Evolutionary conservation across 192 early-diverging fungal genomes (phyloP).

Genomic region (Phlyctochytrium arcticum): DNA sequence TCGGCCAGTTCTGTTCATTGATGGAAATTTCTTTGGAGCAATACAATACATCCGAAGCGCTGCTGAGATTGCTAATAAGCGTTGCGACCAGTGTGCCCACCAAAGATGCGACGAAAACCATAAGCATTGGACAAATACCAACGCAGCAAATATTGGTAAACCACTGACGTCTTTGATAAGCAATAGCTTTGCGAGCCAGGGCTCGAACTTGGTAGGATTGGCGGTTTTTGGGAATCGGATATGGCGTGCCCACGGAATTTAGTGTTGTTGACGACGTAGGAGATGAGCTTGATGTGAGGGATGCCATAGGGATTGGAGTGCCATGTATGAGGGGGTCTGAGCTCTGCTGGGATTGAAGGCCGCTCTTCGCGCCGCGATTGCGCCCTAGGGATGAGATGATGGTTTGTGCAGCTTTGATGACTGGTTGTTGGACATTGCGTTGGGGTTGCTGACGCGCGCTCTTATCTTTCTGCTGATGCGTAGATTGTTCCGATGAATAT

Average conservation of each 20-base stretch:
- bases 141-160: slow-evolving; percentile 73
- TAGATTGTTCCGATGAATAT: too few relatives aligned
- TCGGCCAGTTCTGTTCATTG: slow-evolving; percentile 24
- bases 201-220: slow-evolving; percentile 34
- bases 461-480: too few relatives aligned
- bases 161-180: slow-evolving; percentile 65
- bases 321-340: background rate
- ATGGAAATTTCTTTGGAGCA: slow-evolving; percentile 20
- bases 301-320: background rate
- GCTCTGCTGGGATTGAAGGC: too few relatives aligned
- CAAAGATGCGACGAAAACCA: slow-evolving; percentile 58
- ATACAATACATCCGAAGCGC: slow-evolving; percentile 32
- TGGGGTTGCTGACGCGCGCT: too few relatives aligned
- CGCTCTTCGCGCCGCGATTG: too few relatives aligned
- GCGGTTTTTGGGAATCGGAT: background rate
- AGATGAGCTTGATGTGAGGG: background rate
- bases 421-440: too few relatives aligned
- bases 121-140: slow-evolving; percentile 57
- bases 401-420: too few relatives aligned
- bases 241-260: background rate
- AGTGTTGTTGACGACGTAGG: background rate
- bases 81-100: slow-evolving; percentile 51
- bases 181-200: slow-evolving; percentile 57
- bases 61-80: slow-evolving; percentile 41
- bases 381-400: too few relatives aligned